Conservation (phyloP, 768 basidiomycete genomes). For the Hydnum rufescens region DNA sequence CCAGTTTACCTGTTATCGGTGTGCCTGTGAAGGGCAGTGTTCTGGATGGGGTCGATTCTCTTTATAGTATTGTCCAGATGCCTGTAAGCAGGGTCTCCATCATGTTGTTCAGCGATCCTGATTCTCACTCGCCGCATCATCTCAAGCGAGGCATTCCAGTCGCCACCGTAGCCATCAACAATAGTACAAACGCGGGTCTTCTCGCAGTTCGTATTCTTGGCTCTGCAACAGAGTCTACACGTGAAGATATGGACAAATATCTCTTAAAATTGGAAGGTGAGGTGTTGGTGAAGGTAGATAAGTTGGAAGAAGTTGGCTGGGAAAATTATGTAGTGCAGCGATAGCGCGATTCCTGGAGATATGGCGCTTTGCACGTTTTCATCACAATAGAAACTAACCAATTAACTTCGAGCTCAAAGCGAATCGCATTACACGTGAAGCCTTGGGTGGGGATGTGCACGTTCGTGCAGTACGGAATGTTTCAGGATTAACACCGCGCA, state of each 20-base stretch:
- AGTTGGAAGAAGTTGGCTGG: constrained; percentile 65
- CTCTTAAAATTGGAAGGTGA: constrained; percentile 48
- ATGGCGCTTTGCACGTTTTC: too few species aligned
- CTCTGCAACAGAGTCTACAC: constrained; percentile 44
- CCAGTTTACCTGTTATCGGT: constrained; percentile 77
- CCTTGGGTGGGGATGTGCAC: too few species aligned
- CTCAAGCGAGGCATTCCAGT: constrained; percentile 83
- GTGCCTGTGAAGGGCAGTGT: constrained; percentile 92
- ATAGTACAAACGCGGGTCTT: constrained; percentile 80
- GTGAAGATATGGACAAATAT: constrained; percentile 53
- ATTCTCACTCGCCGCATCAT: background rate
- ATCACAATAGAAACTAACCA: too few species aligned
- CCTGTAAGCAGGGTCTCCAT: constrained; percentile 43
- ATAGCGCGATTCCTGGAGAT: background rate
- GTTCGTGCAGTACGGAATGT: too few species aligned
- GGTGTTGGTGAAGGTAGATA: constrained; percentile 62
- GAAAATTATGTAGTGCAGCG: constrained; percentile 44
- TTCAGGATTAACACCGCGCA: too few species aligned
- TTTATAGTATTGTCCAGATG: constrained; percentile 98
- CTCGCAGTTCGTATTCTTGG: constrained; percentile 77
- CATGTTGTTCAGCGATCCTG: background rate
- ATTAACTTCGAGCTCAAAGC: too few species aligned
- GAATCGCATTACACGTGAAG: background rate
- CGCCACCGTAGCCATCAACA: constrained; percentile 94
- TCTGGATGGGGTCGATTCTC: constrained; percentile 89